phyloP scores from a whole-genome alignment of 768 basidiomycete species.

The Suillus discolor region DNA sequence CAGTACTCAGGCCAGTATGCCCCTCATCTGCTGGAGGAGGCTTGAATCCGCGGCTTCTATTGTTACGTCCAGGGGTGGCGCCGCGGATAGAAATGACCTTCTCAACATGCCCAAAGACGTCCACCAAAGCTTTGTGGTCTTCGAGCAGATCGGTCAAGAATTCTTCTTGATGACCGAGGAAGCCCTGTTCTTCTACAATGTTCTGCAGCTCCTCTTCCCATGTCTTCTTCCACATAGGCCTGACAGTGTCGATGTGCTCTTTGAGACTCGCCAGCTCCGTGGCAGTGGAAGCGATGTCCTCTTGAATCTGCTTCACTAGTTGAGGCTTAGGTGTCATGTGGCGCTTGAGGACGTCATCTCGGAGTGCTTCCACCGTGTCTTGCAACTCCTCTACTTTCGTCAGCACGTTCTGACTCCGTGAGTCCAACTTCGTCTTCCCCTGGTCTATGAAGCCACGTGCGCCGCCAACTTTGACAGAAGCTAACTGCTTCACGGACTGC shows the following conservation, averaged over 20 bases:
- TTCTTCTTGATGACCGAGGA: constrained; percentile 91
- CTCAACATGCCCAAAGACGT: constrained; percentile 89
- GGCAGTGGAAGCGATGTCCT: constrained; percentile 67
- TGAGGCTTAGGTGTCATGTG: constrained; percentile 81
- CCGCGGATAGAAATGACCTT: constrained; percentile 79
- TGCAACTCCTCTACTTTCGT: constrained; percentile 93
- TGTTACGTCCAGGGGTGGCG: constrained; percentile 41
- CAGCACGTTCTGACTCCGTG: constrained; percentile 84
- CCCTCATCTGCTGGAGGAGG: constrained; percentile 70
- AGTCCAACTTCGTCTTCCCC: constrained; percentile 91
- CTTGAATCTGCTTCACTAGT: constrained; percentile 69
- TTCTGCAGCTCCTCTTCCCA: constrained; percentile 97
- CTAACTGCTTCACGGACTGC: constrained; percentile 84
- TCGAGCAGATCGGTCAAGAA: constrained; percentile 86
- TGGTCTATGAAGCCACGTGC: constrained; percentile 87
- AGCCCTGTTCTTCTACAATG: constrained; percentile 96
- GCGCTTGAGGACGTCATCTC: constrained; percentile 89
- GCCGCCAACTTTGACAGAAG: constrained; percentile 79
- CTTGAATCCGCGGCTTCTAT: constrained; percentile 53
- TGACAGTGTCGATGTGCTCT: constrained; percentile 85
- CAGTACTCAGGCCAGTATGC: constrained; percentile 66
- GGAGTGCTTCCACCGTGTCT: constrained; percentile 86
- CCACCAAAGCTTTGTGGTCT: constrained; percentile 86
- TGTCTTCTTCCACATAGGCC: constrained; percentile 98
- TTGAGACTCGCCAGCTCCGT: constrained; percentile 75